phyloP scores from a whole-genome alignment of 2,329 filamentous ascomycete genomes.

The Arachnomyces sp. region DNA sequence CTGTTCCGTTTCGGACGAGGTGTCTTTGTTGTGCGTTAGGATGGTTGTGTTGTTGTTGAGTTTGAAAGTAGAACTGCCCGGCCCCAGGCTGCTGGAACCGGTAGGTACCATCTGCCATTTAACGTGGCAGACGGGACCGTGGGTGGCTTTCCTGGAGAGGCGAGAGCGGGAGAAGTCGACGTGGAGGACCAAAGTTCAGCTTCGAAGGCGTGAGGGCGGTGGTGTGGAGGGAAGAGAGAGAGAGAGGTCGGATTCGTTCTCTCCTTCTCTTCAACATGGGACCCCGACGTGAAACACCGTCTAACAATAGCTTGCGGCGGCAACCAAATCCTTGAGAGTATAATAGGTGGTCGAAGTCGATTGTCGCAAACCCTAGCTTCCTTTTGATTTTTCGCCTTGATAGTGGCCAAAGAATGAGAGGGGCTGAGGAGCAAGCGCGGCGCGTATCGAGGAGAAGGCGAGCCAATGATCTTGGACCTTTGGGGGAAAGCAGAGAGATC shows the following conservation, averaged over 20 bases:
- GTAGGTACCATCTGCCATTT: conserved; percentile 49
- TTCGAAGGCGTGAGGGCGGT: conserved; percentile 11
- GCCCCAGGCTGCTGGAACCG: conserved; percentile 47
- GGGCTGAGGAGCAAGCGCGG: too few relatives aligned
- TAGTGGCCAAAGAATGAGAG: too few relatives aligned
- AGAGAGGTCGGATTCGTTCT: conserved; percentile 33
- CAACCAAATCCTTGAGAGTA: too few relatives aligned
- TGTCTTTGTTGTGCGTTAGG: conserved; percentile 36
- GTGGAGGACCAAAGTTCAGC: conserved; percentile 16
- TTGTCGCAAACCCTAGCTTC: too few relatives aligned
- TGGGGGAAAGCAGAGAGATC: too few relatives aligned
- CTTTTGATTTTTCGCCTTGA: too few relatives aligned
- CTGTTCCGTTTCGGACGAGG: conserved; percentile 37
- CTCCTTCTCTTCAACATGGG: conserved; percentile 44
- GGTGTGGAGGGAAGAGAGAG: conserved; percentile 26
- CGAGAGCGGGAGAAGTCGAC: conserved; percentile 19
- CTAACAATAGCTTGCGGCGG: conserved; percentile 3
- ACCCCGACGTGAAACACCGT: conserved; percentile 27
- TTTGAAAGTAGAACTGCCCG: conserved; percentile 42
- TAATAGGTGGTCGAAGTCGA: too few relatives aligned
- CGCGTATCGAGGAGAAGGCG: too few relatives aligned
- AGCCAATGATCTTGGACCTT: too few relatives aligned
- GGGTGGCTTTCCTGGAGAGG: conserved; percentile 24
- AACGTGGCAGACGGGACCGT: conserved; percentile 41
- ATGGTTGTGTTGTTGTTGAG: conserved; percentile 29